phyloP scores from a whole-genome alignment of 1,284 basidiomycete genomes.

The Moesziomyces sp. region DNA sequence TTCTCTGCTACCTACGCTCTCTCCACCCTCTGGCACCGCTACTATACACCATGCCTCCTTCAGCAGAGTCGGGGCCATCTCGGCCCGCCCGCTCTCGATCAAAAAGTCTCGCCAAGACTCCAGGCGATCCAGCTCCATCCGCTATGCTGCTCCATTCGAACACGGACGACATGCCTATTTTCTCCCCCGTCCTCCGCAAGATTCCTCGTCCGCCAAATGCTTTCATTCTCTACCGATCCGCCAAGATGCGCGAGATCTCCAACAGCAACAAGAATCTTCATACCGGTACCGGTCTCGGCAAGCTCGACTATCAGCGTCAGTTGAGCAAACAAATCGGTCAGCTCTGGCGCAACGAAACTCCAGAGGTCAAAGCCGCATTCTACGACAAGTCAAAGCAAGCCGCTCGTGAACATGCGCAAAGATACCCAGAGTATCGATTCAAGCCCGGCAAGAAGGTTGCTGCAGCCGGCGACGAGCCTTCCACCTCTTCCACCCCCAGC shows the following conservation, averaged over 20 bases:
- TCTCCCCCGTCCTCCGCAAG: constrained; percentile 17
- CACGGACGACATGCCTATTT: too few species aligned
- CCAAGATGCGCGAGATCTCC: constrained; percentile 29
- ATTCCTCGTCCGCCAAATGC: constrained; percentile 44
- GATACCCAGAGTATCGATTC: constrained; percentile 40
- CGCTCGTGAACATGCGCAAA: constrained; percentile 19
- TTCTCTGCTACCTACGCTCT: too few species aligned
- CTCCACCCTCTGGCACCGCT: too few species aligned
- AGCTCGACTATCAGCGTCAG: constrained; percentile 39
- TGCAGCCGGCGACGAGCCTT: neutral
- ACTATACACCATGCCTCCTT: neutral
- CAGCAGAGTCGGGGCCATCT: constrained; percentile 5
- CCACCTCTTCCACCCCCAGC: neutral
- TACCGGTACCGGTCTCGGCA: constrained; percentile 16
- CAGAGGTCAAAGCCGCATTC: constrained; percentile 22
- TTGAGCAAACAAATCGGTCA: constrained; percentile 34
- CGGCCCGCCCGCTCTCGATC: constrained; percentile 14
- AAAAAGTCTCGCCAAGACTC: constrained; percentile 5
- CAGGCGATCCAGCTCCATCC: neutral
- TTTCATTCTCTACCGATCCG: constrained; percentile 41
- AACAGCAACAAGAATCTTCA: constrained; percentile 1
- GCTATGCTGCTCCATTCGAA: neutral
- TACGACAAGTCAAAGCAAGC: constrained; percentile 31
- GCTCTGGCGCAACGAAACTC: constrained; percentile 32
- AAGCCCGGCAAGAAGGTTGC: constrained; percentile 15